Base-by-base conservation (phyloP, 2,329 filamentous ascomycete genomes). In the Chaetomiaceae sp. region DNA sequence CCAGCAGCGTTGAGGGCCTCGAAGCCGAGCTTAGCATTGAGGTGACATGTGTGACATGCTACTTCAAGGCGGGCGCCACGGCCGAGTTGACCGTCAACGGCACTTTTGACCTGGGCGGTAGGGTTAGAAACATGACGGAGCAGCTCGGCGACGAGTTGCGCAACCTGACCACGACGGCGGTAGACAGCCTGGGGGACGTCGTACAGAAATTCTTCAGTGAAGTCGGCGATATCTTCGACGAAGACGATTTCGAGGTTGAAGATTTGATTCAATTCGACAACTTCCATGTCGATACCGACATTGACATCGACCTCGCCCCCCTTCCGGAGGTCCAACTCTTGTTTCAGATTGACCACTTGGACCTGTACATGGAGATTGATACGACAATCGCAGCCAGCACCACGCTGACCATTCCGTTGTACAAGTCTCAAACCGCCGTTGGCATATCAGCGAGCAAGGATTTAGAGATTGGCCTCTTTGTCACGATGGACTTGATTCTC, bases 401-500 rank as follows among this genome's bases (percentile, higher is more conserved):
- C 0, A 74, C 72, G 0, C 79, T 81, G 57, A 74, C 68, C 0
- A 58, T 82, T 14, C 75, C 73, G 14, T 55, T 82, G 0, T 82
- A 70, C 59, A 69, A 69, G 0, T 77, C 75, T 1, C 65, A 75
- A 8, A 73, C 71, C 0, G 66, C 70, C 0, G 59, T 74, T 1
- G 79, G 77, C 0, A 59, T 80, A 4, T 58, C 64, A 0, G 51
- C 76, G 4, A 65, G 68, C 4, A 56, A 68, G 1, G 66, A 73
- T 1, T 55, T 76, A 0, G 64, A 73, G 20, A 54, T 80, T 0
- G 80, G 79, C 0, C 65, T 76, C 1, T 63, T 79, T 1, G 74
- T 79, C 37, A 67, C 68, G 0, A 65, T 81, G 1, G 78, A 82
- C 48, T 65, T 84, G 14, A 75, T 83, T 21, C 59, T 83, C 23